These are phyloP conservation scores for Dryadomyces quercus-mongolicae DNA, from an alignment of 2,329 filamentous ascomycete species.

Conservation along the genomic window DNA sequence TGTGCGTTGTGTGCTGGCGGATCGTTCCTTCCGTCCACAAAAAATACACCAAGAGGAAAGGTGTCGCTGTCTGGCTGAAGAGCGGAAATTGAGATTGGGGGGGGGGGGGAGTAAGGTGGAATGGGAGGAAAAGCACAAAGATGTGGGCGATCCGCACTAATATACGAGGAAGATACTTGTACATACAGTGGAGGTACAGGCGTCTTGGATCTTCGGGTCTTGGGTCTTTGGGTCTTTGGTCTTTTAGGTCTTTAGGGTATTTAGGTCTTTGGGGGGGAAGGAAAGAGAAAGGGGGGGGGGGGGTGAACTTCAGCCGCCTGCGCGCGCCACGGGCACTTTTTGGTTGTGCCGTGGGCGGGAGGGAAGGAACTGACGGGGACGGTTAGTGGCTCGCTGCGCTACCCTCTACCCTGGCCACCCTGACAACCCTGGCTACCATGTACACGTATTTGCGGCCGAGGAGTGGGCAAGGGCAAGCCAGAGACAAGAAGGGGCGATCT, in stretches of 20 bases:
- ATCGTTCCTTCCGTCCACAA: background rate
- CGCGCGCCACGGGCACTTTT: background rate
- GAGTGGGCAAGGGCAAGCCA: background rate
- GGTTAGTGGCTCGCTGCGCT: background rate
- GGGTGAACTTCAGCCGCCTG: background rate
- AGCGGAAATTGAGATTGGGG: constrained; percentile 1
- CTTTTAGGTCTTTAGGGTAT: too few relatives aligned
- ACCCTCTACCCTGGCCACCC: too few relatives aligned
- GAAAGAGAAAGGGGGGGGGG: too few relatives aligned
- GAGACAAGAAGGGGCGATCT: background rate
- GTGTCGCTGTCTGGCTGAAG: background rate
- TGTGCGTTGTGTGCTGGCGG: background rate
- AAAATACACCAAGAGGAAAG: background rate
- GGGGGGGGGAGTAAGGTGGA: background rate
- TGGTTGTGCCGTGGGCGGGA: background rate
- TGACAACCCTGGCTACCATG: too few relatives aligned
- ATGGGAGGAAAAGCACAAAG: background rate
- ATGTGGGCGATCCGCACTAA: constrained; percentile 7
- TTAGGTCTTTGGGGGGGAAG: too few relatives aligned
- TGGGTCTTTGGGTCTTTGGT: too few relatives aligned
- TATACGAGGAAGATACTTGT: constrained; percentile 3
- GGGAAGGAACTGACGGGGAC: background rate
- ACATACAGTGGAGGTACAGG: background rate
- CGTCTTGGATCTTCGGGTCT: background rate
- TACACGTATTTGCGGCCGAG: background rate